phyloP scores from a whole-genome alignment of 2,329 filamentous ascomycete species.

The Pseudogymnoascus sp. region DNA sequence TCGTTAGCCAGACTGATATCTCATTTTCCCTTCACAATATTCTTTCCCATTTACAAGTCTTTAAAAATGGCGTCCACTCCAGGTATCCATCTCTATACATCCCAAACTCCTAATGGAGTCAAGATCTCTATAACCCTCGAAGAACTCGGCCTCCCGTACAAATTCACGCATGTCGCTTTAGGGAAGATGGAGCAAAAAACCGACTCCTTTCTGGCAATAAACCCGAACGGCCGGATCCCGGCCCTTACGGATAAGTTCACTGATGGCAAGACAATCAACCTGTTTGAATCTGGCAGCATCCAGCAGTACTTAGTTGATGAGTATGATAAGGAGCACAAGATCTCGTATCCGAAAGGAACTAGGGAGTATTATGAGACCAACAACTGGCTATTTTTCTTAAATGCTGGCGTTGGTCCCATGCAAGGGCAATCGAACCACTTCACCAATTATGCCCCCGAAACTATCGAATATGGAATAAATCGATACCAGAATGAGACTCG shows the following conservation, averaged over 20 bases:
- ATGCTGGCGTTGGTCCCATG: conserved; percentile 75
- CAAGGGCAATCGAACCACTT: conserved; percentile 83
- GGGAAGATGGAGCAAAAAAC: conserved; percentile 72
- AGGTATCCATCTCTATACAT: conserved; percentile 43
- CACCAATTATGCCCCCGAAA: conserved; percentile 69
- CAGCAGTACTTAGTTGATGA: conserved; percentile 75
- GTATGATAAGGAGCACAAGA: conserved; percentile 75
- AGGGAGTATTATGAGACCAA: conserved; percentile 72
- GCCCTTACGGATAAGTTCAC: conserved; percentile 72
- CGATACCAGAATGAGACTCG: conserved; percentile 77
- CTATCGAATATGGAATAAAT: conserved; percentile 73
- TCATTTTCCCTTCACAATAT: conserved; percentile 15
- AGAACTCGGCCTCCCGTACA: conserved; percentile 77
- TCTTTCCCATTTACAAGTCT: conserved; percentile 16
- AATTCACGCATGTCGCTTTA: conserved; percentile 64
- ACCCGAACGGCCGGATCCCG: conserved; percentile 87
- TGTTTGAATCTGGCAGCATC: conserved; percentile 81
- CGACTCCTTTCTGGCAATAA: conserved; percentile 83
- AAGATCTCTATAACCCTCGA: conserved; percentile 82
- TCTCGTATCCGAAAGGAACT: conserved; percentile 66
- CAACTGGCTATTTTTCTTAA: conserved; percentile 74
- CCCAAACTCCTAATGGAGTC: conserved; percentile 79
- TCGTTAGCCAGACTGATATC: not conserved
- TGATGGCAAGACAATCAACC: conserved; percentile 62
- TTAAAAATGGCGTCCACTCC: conserved; percentile 35